phyloP scores from a whole-genome alignment of 441 rosid species.

The Erodium texanum region DNA sequence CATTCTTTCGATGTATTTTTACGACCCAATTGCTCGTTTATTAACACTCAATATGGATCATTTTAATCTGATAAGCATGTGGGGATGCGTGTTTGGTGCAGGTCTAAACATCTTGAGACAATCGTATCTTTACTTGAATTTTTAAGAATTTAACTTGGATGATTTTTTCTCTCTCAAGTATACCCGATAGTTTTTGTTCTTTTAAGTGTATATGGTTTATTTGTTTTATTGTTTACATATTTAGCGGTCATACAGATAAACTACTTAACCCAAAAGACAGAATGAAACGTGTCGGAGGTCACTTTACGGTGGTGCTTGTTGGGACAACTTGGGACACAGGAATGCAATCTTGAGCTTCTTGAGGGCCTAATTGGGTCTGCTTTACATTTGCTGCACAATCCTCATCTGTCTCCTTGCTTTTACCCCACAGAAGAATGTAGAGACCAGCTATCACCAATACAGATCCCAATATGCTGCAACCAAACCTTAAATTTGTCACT shows the following conservation, averaged over 20 bases:
- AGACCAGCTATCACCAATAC: constrained; percentile 33
- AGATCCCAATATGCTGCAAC: constrained; percentile 35
- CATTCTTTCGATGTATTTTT: too few relatives aligned
- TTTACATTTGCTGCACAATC: constrained; percentile 14
- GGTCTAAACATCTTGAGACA: too few relatives aligned
- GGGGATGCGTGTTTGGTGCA: too few relatives aligned
- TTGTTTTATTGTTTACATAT: background rate
- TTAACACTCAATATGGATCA: too few relatives aligned
- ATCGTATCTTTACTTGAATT: too few relatives aligned
- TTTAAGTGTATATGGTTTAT: background rate
- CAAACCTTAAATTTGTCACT: background rate
- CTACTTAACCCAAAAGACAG: background rate
- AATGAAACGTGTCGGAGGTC: background rate
- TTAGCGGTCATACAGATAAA: background rate
- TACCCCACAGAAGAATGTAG: constrained; percentile 46
- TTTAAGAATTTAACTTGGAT: too few relatives aligned
- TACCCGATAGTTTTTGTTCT: too few relatives aligned
- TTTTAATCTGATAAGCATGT: too few relatives aligned
- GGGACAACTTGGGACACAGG: constrained; percentile 15
- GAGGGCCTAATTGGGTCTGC: constrained; percentile 13
- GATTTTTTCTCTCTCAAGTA: too few relatives aligned
- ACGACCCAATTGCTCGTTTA: too few relatives aligned
- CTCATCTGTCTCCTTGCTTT: constrained; percentile 23
- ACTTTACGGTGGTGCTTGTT: background rate
- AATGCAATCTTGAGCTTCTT: constrained; percentile 14